A percentile compares a stretch with the other conserved stretches of the same genome.
Conservation (phyloP, 306 rosid genomes). For the Sindora glabra region DNA sequence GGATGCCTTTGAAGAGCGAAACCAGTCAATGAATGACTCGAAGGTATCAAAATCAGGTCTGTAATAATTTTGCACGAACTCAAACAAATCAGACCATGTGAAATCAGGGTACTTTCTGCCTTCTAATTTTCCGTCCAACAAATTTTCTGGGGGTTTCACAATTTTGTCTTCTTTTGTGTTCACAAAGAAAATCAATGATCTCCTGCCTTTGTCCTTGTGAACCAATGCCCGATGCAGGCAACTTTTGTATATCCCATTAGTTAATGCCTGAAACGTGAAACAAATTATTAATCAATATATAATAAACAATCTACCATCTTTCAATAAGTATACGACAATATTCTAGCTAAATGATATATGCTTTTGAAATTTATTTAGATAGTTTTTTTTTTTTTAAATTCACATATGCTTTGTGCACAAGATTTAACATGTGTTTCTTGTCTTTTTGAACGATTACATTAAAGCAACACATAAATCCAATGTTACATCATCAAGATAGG, state of each 20-base stretch:
- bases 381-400: too few relatives aligned
- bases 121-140: conserved; percentile 23
- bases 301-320: too few relatives aligned
- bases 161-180: conserved; percentile 40
- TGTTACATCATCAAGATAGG: too few relatives aligned
- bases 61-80: conserved; percentile 42
- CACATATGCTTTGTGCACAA: too few relatives aligned
- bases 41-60: conserved; percentile 49
- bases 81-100: conserved; percentile 46
- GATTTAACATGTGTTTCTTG: too few relatives aligned
- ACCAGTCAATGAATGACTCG: conserved; percentile 40
- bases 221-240: conserved; percentile 59
- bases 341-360: too few relatives aligned
- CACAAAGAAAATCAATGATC: conserved; percentile 44
- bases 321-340: too few relatives aligned
- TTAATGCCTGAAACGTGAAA: conserved; percentile 28
- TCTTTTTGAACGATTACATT: too few relatives aligned
- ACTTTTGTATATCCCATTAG: conserved; percentile 55
- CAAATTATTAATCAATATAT: too few relatives aligned
- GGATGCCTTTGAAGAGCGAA: conserved; percentile 16
- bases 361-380: too few relatives aligned
- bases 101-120: conserved; percentile 57
- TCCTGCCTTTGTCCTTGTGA: conserved; percentile 30
- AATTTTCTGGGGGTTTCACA: conserved; percentile 42
- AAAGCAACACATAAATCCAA: too few relatives aligned